A percentile compares a stretch with the other conserved stretches of the same genome.
phyloP scores from a whole-genome alignment of 345 rosid genomes.

The Salix caprea region DNA sequence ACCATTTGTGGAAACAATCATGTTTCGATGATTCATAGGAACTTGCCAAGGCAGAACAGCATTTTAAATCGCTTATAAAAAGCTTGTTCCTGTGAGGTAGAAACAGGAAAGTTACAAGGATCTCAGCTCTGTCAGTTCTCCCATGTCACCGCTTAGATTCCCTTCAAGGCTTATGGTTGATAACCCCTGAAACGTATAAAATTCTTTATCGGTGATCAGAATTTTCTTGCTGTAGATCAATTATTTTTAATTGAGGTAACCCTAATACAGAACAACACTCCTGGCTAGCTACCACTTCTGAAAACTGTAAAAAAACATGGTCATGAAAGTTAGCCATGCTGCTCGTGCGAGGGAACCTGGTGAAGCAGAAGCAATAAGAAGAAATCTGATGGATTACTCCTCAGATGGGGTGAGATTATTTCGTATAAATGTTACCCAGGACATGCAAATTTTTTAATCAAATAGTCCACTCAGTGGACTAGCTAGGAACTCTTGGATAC shows the following conservation, averaged over 20 bases:
- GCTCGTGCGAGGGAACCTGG: too few species aligned
- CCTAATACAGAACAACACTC: neutral
- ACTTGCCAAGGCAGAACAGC: neutral
- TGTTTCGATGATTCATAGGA: neutral
- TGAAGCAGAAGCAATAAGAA: too few species aligned
- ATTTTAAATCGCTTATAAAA: neutral
- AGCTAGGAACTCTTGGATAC: too few species aligned
- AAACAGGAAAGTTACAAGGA: conserved; percentile 53
- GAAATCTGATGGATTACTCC: too few species aligned
- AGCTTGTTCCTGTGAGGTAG: neutral
- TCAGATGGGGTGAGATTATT: too few species aligned
- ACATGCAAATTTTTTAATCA: too few species aligned
- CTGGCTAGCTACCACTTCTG: too few species aligned
- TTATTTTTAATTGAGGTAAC: neutral
- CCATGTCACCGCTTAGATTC: conserved; percentile 78
- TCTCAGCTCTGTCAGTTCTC: conserved; percentile 68
- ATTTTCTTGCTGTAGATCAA: neutral
- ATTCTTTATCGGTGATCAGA: neutral
- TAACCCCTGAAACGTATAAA: conserved; percentile 43
- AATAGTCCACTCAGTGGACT: too few species aligned
- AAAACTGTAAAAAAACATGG: too few species aligned
- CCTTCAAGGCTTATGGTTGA: conserved; percentile 79
- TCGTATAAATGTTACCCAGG: too few species aligned
- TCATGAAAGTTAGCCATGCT: too few species aligned
- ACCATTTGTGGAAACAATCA: neutral